Conservation (phyloP, 2,329 filamentous ascomycete genomes). For the Graphilbum ipis-grandicollis region DNA sequence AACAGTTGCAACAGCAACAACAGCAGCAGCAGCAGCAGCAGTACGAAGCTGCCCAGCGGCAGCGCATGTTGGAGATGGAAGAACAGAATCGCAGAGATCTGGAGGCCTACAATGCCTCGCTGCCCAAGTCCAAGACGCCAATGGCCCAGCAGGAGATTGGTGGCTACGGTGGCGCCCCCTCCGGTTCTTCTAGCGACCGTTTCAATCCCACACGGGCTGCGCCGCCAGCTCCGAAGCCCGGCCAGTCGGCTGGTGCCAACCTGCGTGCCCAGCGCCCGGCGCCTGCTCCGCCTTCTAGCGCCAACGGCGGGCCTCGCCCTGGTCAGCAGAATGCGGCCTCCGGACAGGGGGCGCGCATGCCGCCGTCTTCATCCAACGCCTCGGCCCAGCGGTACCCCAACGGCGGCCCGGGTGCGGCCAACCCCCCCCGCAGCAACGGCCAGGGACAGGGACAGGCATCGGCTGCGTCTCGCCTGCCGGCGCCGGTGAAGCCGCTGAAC, state of each 20-base stretch:
- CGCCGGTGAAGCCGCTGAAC: conserved; percentile 62
- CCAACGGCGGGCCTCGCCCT: too few species aligned
- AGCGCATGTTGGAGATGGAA: conserved; percentile 36
- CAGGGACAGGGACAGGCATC: conserved; percentile 26
- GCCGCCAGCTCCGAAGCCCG: conserved; percentile 50
- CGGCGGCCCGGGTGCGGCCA: conserved; percentile 31
- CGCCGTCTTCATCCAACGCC: too few species aligned
- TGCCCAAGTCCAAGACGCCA: conserved; percentile 66
- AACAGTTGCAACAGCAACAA: conserved; percentile 12
- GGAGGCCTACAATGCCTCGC: conserved; percentile 76
- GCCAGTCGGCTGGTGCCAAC: conserved; percentile 34
- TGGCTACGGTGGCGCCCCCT: conserved; percentile 33
- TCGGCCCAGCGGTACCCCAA: conserved; percentile 40
- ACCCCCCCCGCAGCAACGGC: conserved; percentile 28
- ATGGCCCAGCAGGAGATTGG: conserved; percentile 83
- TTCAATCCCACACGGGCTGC: conserved; percentile 79
- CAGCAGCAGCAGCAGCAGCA: conserved; percentile 38
- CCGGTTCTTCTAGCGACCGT: conserved; percentile 35
- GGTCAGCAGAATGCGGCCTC: conserved; percentile 28
- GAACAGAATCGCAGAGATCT: conserved; percentile 58
- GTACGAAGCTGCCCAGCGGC: conserved; percentile 36
- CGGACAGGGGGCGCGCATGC: conserved; percentile 23
- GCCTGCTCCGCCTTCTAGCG: conserved; percentile 47
- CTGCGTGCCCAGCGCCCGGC: conserved; percentile 64
- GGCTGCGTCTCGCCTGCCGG: conserved; percentile 33